phyloP scores from a whole-genome alignment of 169 alveolate species.

The Cryptosporidium andersoni region DNA sequence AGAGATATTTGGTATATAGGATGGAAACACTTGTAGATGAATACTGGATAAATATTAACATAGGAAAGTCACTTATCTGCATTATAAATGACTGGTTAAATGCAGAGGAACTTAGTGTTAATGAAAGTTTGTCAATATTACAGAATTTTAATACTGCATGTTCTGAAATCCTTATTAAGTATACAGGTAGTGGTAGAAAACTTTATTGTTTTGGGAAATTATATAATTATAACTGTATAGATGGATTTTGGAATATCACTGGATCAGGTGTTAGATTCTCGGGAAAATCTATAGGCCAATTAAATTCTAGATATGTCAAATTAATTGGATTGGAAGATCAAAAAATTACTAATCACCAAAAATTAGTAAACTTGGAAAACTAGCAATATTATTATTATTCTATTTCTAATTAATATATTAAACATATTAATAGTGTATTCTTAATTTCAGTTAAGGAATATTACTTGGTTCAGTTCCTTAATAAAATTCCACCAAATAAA shows the following conservation, averaged over 20 bases:
- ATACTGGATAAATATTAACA: constrained; percentile 47
- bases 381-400: too few relatives aligned
- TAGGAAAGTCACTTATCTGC: constrained; percentile 40
- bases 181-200: constrained; percentile 48
- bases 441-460: too few relatives aligned
- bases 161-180: constrained; percentile 21
- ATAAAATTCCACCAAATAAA: too few relatives aligned
- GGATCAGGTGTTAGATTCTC: constrained; percentile 14
- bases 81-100: constrained; percentile 40
- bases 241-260: constrained; percentile 42
- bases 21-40: neutral
- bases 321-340: constrained; percentile 26
- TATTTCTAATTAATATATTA: too few relatives aligned
- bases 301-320: constrained; percentile 39
- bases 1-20: neutral
- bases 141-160: constrained; percentile 29
- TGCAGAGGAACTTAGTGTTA: constrained; percentile 9
- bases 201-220: constrained; percentile 26
- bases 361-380: neutral
- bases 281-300: constrained; percentile 55
- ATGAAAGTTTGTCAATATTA: constrained; percentile 26
- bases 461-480: too few relatives aligned
- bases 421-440: too few relatives aligned
- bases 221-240: constrained; percentile 45
- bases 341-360: neutral